Conservation (phyloP, 2,329 filamentous ascomycete species). For the Aspergillus proliferans region DNA sequence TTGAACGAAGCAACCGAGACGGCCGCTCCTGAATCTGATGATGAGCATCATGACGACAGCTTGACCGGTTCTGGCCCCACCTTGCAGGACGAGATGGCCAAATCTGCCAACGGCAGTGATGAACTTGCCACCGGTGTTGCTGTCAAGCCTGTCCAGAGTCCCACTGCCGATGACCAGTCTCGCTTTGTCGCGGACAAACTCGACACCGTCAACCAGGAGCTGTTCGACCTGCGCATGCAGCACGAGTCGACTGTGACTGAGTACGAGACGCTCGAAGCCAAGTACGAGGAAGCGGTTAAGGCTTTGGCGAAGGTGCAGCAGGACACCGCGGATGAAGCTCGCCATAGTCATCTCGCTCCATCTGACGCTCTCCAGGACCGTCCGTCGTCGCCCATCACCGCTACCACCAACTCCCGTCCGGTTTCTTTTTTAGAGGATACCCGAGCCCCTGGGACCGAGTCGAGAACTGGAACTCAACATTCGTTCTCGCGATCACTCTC, state of each 20-base stretch:
- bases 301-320: slow-evolving; percentile 72
- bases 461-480: slow-evolving; percentile 61
- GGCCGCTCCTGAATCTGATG: slow-evolving; percentile 40
- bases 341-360: slow-evolving; percentile 48
- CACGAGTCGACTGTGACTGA: slow-evolving; percentile 80
- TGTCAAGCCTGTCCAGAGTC: slow-evolving; percentile 39
- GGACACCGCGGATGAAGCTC: slow-evolving; percentile 71
- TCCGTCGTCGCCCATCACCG: slow-evolving; percentile 28
- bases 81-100: slow-evolving; percentile 18
- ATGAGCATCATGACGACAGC: slow-evolving; percentile 20
- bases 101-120: slow-evolving; percentile 20
- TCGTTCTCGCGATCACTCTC: slow-evolving; percentile 88
- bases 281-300: slow-evolving; percentile 84
- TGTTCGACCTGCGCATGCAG: slow-evolving; percentile 82
- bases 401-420: slow-evolving; percentile 46
- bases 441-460: slow-evolving; percentile 55
- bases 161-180: slow-evolving; percentile 69
- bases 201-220: slow-evolving; percentile 82
- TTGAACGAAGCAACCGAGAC: slow-evolving; percentile 41
- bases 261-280: slow-evolving; percentile 72
- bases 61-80: slow-evolving; percentile 28
- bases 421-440: slow-evolving; percentile 79
- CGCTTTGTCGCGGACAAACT: slow-evolving; percentile 88
- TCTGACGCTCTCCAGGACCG: slow-evolving; percentile 35
- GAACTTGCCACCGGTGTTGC: slow-evolving; percentile 29